These are phyloP conservation scores for Magnaporthales sp. DNA, from an alignment of 2,329 filamentous ascomycete genomes.

Conservation along the genomic window DNA sequence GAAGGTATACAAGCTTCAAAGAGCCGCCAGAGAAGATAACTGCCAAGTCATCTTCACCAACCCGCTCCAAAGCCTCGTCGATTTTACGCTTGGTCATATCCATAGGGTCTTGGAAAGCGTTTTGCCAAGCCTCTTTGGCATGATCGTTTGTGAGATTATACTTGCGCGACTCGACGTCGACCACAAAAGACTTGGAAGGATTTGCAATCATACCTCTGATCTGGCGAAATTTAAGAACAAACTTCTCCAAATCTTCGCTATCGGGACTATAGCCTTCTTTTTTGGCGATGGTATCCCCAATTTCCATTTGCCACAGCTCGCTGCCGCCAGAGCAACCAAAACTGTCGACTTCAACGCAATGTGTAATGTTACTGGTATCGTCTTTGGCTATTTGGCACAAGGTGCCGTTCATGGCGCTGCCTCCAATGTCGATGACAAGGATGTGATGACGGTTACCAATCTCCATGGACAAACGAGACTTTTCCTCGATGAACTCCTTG, in stretches of 20 bases:
- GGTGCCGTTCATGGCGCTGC: background rate
- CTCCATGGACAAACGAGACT: background rate
- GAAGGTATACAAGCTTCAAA: background rate
- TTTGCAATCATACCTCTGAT: background rate
- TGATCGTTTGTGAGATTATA: background rate
- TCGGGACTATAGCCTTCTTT: background rate
- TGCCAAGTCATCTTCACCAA: background rate
- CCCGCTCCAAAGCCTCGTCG: background rate
- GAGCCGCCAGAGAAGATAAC: background rate
- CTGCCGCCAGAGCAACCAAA: background rate
- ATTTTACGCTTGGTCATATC: background rate
- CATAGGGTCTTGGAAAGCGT: background rate
- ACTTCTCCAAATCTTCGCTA: background rate
- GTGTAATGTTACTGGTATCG: background rate
- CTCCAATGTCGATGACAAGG: constrained; percentile 1
- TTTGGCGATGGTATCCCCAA: background rate
- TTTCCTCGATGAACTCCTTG: background rate
- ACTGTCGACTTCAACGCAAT: background rate
- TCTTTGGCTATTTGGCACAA: background rate
- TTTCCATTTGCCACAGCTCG: constrained; percentile 2
- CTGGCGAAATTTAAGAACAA: background rate
- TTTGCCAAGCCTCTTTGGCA: background rate
- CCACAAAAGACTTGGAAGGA: background rate
- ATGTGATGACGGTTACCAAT: background rate
- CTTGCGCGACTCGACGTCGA: background rate